Evolutionary conservation across 768 basidiomycete genomes (phyloP), one percentile per base, ranked within the genome.

Genomic region (Auriculariales sp.): DNA sequence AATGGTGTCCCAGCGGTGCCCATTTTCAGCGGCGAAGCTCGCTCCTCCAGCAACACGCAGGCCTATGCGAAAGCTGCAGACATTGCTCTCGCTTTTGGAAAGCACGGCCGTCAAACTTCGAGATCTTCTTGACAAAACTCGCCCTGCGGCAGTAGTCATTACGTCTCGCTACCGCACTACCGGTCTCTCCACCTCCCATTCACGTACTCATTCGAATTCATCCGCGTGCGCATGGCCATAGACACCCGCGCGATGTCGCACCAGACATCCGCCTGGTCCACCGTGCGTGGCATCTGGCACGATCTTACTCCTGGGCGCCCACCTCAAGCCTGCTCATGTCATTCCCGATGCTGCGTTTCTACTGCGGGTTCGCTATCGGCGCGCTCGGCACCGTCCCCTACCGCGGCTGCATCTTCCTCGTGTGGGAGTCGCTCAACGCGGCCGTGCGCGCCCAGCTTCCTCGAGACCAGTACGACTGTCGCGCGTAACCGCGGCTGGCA

Each of bases 311-410:
- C 57, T 17, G 28, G 56, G 4, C 51, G 68, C 2, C 10, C 58
- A 9, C 57, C 9, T 35, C 57, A 14, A 32, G 61, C 0, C 32
- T 65, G 30, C 73, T 92, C 57, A 66, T 74, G 36, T 74, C 74
- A 11, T 77, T 84, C 58, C 84, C 86, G 14, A 61, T 89, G 48
- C 73, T 92, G 49, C 88, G 92, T 58, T 91, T 98, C 66, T 99
- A 98, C 62, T 86, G 95, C 19, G 94, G 95, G n/a, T 97, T 98
- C 66, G 81, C 81, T 4, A 89, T 95, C 27, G 92, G 92, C 19
- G 65, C 98, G 33, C 64, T 78, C 11, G 94, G 95, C 39, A 98
- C 97, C 75, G 71, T 98, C 28, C 94, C 94, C 4, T 97, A 98
- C 58, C 90, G 92, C 3, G 94, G 94, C 17, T 86, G 90, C 2